These are phyloP conservation scores for Geosmithia flava DNA, from an alignment of 2,329 filamentous ascomycete genomes.

Conservation along the genomic window DNA sequence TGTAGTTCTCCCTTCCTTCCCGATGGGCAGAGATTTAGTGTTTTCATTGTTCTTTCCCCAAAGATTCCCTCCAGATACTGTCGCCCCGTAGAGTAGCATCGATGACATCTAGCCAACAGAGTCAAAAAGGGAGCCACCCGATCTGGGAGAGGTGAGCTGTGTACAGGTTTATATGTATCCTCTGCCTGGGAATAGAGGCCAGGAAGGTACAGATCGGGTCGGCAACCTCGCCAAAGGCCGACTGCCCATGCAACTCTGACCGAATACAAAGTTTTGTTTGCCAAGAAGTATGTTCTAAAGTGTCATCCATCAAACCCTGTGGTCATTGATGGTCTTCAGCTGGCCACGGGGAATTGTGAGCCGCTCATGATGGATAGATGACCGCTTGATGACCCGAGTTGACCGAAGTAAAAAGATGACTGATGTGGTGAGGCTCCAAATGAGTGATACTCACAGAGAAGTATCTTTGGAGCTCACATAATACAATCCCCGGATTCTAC, in stretches of 20 bases:
- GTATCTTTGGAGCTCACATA: too few species aligned
- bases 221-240: not conserved
- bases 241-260: not conserved
- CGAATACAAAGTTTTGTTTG: not conserved
- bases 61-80: not conserved
- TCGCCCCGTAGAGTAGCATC: not conserved
- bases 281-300: not conserved
- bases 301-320: not conserved
- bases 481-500: too few species aligned
- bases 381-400: too few species aligned
- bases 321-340: not conserved
- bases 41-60: not conserved
- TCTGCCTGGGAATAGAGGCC: not conserved
- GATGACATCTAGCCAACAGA: not conserved
- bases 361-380: too few species aligned
- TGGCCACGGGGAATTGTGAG: not conserved
- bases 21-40: not conserved
- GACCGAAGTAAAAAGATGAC: too few species aligned
- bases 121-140: not conserved
- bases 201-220: not conserved
- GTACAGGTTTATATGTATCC: not conserved
- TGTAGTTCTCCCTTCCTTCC: not conserved
- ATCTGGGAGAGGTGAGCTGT: not conserved
- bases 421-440: too few species aligned
- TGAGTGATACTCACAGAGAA: too few species aligned